A percentile compares a stretch with the other conserved stretches of the same genome.
Evolutionary conservation across 2,329 filamentous ascomycete genomes (phyloP).

Genomic region (Arthrobotrys pseudoclavata): DNA sequence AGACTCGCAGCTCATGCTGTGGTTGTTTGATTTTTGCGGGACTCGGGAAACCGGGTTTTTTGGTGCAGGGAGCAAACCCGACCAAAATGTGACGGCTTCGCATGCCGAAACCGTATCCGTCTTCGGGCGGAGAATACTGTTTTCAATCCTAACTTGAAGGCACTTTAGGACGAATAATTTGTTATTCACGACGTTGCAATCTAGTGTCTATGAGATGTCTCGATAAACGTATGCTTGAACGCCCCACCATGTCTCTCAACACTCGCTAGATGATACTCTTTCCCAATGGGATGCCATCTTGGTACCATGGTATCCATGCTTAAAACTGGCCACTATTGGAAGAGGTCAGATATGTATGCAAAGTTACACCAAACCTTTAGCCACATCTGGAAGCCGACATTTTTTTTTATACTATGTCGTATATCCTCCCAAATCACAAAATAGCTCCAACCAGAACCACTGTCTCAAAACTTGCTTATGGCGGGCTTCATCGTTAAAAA

Average conservation of each 20-base stretch:
- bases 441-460: background rate
- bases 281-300: constrained; percentile 13
- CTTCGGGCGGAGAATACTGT: constrained; percentile 9
- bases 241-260: constrained; percentile 30
- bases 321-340: constrained; percentile 9
- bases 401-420: background rate
- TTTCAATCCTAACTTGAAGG: constrained; percentile 12
- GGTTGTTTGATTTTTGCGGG: background rate
- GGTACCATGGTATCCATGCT: constrained; percentile 22
- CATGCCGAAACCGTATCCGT: constrained; percentile 27
- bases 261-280: constrained; percentile 36
- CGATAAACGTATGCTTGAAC: background rate
- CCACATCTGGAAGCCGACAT: background rate
- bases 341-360: background rate
- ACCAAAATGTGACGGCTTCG: background rate
- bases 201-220: constrained; percentile 32
- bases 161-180: constrained; percentile 13
- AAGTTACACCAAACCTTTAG: background rate
- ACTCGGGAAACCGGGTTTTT: constrained; percentile 18
- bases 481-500: background rate
- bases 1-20: constrained; percentile 18
- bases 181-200: constrained; percentile 8
- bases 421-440: background rate
- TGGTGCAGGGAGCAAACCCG: background rate
- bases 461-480: constrained; percentile 1